A percentile compares a stretch with the other conserved stretches of the same genome.
Evolutionary conservation across 768 basidiomycete genomes (phyloP).

Genomic region (Nevesoporus exiguus): DNA sequence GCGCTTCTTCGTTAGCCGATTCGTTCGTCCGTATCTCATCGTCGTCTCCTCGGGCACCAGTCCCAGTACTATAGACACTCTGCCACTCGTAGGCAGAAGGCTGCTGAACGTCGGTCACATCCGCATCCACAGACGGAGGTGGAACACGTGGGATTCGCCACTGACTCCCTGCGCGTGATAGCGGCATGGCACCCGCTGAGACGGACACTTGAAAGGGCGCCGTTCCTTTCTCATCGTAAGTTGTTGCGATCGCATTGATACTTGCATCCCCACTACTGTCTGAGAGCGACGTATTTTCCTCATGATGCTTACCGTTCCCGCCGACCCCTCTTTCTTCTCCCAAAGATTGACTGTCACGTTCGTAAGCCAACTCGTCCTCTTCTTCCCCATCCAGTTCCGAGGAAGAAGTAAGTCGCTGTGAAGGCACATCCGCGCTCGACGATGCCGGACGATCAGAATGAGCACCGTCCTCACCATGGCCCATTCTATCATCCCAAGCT

Average conservation of each 20-base stretch:
- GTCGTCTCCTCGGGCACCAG: constrained; percentile 24
- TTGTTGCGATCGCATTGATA: not conserved
- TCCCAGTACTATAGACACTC: not conserved
- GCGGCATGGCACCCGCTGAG: not conserved
- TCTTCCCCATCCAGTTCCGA: constrained; percentile 30
- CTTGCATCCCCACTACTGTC: constrained; percentile 10
- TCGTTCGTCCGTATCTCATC: constrained; percentile 27
- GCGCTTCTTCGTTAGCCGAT: constrained; percentile 47
- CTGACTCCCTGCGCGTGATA: constrained; percentile 22
- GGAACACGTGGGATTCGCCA: constrained; percentile 36
- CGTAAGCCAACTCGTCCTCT: constrained; percentile 25
- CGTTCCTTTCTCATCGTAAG: constrained; percentile 1
- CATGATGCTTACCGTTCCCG: constrained; percentile 13
- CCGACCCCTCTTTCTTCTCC: not conserved
- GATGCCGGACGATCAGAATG: constrained; percentile 29
- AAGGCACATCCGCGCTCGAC: constrained; percentile 34
- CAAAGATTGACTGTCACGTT: constrained; percentile 15
- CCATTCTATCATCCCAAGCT: constrained; percentile 36
- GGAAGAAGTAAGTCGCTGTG: constrained; percentile 34
- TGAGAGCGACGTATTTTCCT: constrained; percentile 9
- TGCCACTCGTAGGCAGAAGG: constrained; percentile 4
- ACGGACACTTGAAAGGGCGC: constrained; percentile 1
- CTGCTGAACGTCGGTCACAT: not conserved
- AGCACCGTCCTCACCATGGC: constrained; percentile 31
- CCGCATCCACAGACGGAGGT: constrained; percentile 36